Evolutionary conservation across 2,329 filamentous ascomycete genomes (phyloP), one percentile per base, ranked within the genome.

Genomic region (Epichloe festucae): DNA sequence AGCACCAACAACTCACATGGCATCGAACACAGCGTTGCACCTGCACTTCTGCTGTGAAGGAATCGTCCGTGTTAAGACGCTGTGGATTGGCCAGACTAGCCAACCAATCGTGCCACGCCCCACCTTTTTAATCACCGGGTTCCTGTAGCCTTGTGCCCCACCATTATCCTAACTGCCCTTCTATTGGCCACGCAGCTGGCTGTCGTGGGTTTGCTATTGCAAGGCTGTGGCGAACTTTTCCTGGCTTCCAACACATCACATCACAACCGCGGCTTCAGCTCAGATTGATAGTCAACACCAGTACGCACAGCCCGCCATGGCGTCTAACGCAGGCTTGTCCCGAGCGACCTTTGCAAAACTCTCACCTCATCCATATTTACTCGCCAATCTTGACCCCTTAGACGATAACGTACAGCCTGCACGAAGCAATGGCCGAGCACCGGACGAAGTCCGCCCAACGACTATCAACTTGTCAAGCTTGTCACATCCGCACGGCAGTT

Each of bases 401-500:
- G 69, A 73, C 52, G 70, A 77, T 49, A 56, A 62, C 44, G 55
- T 60, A 5, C 54, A 64, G 42, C 76, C 85, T 2, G 73, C 79
- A 44, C 86, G 93, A 62, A 87, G 89, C 63, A 96, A 94, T 67
- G 87, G 87, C 56, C 87, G 93, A 58, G 68, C 75, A 2, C 79
- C 87, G 6, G 72, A 77, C 34, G 78, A 90, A 60, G 80, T 83
- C 53, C 84, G 93, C 44, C 67, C 75, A 21, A 82, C 86, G n/a
- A 81, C 82, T 36, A 75, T 93, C 59, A 93, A 96, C 67, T 81
- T 82, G 0, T 86, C 87, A 27, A 93, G 88, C 21, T 74, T 98
- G 48, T 87, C 89, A 0, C 89, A 98, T 66, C 85, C 89, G 52
- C 84, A 95, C 64, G 93, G 93, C 49, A 94, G 88, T 60, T 85